Conservation (phyloP, 106 monocot genomes). For the Dactylorhiza incarnata region DNA sequence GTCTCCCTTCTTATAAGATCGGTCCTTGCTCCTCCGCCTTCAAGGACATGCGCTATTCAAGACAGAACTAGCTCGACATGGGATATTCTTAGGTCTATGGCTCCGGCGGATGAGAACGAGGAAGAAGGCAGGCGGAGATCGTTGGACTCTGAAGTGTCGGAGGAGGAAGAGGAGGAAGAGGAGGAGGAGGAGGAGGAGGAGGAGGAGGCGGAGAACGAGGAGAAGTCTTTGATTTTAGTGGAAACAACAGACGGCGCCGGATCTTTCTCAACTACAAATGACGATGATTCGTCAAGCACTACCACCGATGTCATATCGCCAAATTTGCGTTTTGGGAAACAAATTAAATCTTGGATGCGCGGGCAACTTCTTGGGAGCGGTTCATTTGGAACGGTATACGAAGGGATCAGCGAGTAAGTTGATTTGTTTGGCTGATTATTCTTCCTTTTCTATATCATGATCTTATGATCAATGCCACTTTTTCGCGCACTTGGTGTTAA, state of each 20-base stretch:
- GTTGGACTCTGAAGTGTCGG: conserved; percentile 2
- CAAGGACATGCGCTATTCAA: conserved; percentile 10
- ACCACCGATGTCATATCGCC: conserved; percentile 46
- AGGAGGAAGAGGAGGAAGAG: neutral
- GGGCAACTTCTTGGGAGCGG: conserved; percentile 70
- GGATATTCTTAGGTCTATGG: conserved; percentile 30
- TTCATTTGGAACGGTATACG: conserved; percentile 84
- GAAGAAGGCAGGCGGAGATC: neutral
- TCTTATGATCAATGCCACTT: neutral
- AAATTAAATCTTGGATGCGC: conserved; percentile 50
- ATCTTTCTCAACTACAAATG: conserved; percentile 51
- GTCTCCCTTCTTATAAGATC: neutral
- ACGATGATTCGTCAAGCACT: conserved; percentile 38
- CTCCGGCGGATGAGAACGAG: conserved; percentile 12
- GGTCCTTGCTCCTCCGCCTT: conserved; percentile 24
- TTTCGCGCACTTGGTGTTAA: neutral
- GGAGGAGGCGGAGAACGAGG: too few relatives aligned
- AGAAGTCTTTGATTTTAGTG: conserved; percentile 11
- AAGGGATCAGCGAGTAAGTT: conserved; percentile 81
- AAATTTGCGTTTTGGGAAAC: conserved; percentile 39
- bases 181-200: conserved; percentile 14
- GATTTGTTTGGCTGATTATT: neutral
- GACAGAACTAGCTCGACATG: conserved; percentile 23
- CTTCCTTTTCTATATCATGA: neutral
- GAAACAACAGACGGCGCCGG: conserved; percentile 10